Evolutionary conservation across 2,329 filamentous ascomycete genomes (phyloP), one percentile per base, ranked within the genome.

Genomic region (Aschersonia sp.): DNA sequence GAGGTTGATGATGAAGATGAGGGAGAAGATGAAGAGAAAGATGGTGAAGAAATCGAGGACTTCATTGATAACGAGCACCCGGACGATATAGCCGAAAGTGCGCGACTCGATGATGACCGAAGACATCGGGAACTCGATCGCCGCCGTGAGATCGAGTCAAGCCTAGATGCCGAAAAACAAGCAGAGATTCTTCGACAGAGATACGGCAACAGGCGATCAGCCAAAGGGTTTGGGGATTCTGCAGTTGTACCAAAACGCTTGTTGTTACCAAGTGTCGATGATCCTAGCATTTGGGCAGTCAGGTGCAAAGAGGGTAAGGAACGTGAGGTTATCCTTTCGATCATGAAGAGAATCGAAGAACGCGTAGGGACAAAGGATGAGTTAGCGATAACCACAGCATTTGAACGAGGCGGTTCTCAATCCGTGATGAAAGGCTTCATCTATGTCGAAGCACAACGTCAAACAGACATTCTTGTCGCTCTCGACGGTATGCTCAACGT

Each of bases 1-100:
- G 92, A 96, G 68, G 92, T 98, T 56, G 92, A 97, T 60, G 92
- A 94, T 53, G 88, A 94, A 57, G 88, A 95, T 57, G 85, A 87
- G 55, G 83, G 78, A 55, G 85, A 86, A 52, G 87, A 94, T 54
- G 87, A 94, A 46, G 90, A 96, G 56, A 87, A 94, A 56, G 88
- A 94, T 47, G 80, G 86, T 50, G 82, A 88, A 56, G 87, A 83
- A 55, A 79, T 82, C 47, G 87, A 87, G 49, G 84, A 86, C 55
- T 87, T 92, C 61, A 88, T 88, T 60, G 85, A 87, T 55, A 86
- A 94, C 62, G 85, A 86, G 53, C 88, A 97, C 62, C 87, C 87
- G 6, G 89, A 95, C 63, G 90, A 97, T 61, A 72, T 90, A 39
- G 84, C 82, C 57, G 87, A 92, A 45, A 81, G 76, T 50, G 85